A percentile compares a stretch with the other conserved stretches of the same genome.
Evolutionary conservation across 2,329 filamentous ascomycete species (phyloP).

Genomic region (Aspergillus quadrilineatus): DNA sequence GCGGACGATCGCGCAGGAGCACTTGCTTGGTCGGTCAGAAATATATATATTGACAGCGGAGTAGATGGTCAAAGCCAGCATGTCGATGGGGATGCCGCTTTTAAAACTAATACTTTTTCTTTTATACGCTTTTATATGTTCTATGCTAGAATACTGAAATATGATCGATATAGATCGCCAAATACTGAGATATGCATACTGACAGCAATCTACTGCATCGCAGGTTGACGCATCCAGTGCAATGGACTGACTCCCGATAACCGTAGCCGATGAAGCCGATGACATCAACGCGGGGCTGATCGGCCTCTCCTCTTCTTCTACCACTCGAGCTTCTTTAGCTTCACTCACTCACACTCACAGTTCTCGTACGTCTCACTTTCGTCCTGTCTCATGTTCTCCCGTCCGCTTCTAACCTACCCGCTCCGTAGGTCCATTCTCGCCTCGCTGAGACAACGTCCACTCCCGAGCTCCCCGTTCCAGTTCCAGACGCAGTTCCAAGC

Average conservation of each 20-base stretch:
- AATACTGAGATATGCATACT: too few species aligned
- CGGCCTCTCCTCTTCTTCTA: not conserved
- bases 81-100: too few species aligned
- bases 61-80: too few species aligned
- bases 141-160: too few species aligned
- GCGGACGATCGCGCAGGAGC: too few species aligned
- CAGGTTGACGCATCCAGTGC: too few species aligned
- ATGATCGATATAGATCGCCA: too few species aligned
- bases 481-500: slow-evolving; percentile 5
- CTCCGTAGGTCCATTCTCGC: slow-evolving; percentile 23
- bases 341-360: not conserved
- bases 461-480: not conserved
- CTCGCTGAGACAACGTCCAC: slow-evolving; percentile 6
- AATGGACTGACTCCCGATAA: not conserved
- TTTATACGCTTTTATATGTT: too few species aligned
- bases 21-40: too few species aligned
- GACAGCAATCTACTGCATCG: too few species aligned
- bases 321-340: not conserved
- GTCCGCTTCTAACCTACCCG: slow-evolving; percentile 26
- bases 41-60: too few species aligned
- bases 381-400: slow-evolving; percentile 17
- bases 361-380: slow-evolving; percentile 3
- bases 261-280: not conserved
- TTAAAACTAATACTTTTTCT: too few species aligned
- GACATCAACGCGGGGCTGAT: slow-evolving; percentile 13